Percentiles rank a stretch among this genome's conserved stretches.
Evolutionary conservation across 2,329 filamentous ascomycete genomes (phyloP).

Genomic region (Stagonosporopsis rhizophila): DNA sequence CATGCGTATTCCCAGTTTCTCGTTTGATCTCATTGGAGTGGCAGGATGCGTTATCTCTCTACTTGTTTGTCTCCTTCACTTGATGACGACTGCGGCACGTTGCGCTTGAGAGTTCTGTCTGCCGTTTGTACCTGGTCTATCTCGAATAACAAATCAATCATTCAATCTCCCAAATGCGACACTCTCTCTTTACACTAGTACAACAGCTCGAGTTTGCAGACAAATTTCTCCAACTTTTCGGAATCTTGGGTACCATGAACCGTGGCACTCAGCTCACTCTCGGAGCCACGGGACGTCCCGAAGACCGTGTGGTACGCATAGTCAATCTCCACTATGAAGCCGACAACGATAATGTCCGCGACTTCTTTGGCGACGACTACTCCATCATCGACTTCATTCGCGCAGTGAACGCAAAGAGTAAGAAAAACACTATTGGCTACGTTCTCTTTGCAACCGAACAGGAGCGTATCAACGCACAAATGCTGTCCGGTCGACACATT

Average conservation of each 20-base stretch:
- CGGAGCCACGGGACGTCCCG: not conserved
- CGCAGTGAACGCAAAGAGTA: not conserved
- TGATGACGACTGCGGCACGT: too few species aligned
- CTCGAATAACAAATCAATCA: too few species aligned
- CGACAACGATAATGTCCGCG: not conserved
- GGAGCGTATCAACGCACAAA: constrained; percentile 3
- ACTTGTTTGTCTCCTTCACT: too few species aligned
- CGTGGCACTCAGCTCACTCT: not conserved
- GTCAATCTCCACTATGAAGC: constrained; percentile 4
- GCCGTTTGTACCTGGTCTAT: too few species aligned
- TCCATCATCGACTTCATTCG: not conserved
- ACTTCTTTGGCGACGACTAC: not conserved
- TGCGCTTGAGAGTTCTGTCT: too few species aligned
- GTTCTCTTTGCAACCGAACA: not conserved
- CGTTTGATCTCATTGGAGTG: too few species aligned
- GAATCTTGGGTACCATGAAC: not conserved
- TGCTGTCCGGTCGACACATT: not conserved
- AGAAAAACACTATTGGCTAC: constrained; percentile 1
- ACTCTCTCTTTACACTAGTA: not conserved
- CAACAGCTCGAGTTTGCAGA: not conserved
- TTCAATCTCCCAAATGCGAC: too few species aligned
- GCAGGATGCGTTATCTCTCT: too few species aligned
- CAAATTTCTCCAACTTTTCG: not conserved
- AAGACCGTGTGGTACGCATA: constrained; percentile 1
- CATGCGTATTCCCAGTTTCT: too few species aligned